Evolutionary conservation across 129 eudicot species (phyloP).

Genomic region (Artemisia annua): DNA sequence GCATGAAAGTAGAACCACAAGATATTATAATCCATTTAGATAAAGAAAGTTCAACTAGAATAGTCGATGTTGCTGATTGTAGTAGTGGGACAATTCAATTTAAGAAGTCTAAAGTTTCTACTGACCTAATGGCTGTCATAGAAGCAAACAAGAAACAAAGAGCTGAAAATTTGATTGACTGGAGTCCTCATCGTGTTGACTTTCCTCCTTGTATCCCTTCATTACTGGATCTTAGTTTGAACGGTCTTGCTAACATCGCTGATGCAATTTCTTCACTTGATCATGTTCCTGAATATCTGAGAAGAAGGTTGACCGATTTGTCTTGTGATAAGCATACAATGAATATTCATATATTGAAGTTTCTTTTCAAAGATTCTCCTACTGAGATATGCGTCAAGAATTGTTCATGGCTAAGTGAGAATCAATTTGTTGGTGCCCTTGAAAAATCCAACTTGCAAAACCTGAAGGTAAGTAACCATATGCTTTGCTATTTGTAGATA

Average conservation of each 20-base stretch:
- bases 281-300: slow-evolving; percentile 41
- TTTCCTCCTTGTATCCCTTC: slow-evolving; percentile 42
- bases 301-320: slow-evolving; percentile 34
- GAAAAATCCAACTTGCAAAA: slow-evolving; percentile 33
- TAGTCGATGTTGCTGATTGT: neutral
- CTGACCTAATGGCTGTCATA: slow-evolving; percentile 32
- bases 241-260: slow-evolving; percentile 49
- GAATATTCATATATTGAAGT: slow-evolving; percentile 37
- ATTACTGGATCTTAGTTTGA: slow-evolving; percentile 46
- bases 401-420: slow-evolving; percentile 53
- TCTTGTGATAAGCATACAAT: slow-evolving; percentile 49
- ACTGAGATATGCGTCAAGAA: slow-evolving; percentile 53
- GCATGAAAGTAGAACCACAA: neutral
- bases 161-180: slow-evolving; percentile 37
- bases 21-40: neutral
- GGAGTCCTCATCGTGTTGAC: slow-evolving; percentile 37
- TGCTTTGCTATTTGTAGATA: slow-evolving; percentile 3
- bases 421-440: slow-evolving; percentile 33
- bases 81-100: neutral
- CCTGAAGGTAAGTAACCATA: slow-evolving; percentile 36
- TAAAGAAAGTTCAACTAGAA: neutral
- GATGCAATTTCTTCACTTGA: slow-evolving; percentile 49
- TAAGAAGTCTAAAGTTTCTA: slow-evolving; percentile 29
- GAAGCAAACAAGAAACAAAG: slow-evolving; percentile 27
- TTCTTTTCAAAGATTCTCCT: slow-evolving; percentile 46